Base-by-base conservation (phyloP, 2,329 filamentous ascomycete species). In the Oidium heveae region DNA sequence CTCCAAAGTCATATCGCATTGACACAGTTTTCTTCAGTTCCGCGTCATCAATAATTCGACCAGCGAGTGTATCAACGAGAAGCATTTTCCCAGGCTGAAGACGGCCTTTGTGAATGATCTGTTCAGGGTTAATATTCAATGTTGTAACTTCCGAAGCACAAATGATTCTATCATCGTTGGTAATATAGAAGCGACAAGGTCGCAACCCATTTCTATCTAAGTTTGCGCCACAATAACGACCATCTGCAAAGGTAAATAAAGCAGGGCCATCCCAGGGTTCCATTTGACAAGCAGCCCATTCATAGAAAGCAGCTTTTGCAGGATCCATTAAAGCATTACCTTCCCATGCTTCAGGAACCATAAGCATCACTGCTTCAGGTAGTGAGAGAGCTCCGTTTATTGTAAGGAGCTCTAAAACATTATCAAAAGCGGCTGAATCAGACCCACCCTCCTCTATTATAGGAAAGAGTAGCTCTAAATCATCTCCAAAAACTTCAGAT, bases 231-330 rank as follows among this genome's bases (percentile, higher is more conserved):
- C 89, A 96, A 74, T 91, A 96, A 58, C 89, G 82, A 58, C 89
- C 89, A 67, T 96, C 89, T 32, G 89, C 86, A 69, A 96, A 96
- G 7, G 88, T 95, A 73, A 96, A 96, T 34, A 96, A 78, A 55
- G 89, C 89, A 36, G 89, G 89, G 18, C 89, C 89, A 69, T 96
- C 89, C 89, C 89, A 96, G 16, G 89, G 88, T 72, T 96, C 89
- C 89, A 96, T 96, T 74, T 94, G 84, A 68, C 89, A 96, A 60
- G 87, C 88, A 63, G 89, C 89, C 87, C 89, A 96, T 68, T 96
- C 88, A 70, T 96, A 96, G 70, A 95, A 96, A 53, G 89, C 89
- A 56, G 88, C 85, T 72, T 96, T 96, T 64, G 86, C 84, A 55
- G 87, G 86, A 63, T 95, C 88, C 83, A 96, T 94, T 57, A 80